Conservation (phyloP, 176 grass and related monocot genomes). For the Calamus simplicifolius region DNA sequence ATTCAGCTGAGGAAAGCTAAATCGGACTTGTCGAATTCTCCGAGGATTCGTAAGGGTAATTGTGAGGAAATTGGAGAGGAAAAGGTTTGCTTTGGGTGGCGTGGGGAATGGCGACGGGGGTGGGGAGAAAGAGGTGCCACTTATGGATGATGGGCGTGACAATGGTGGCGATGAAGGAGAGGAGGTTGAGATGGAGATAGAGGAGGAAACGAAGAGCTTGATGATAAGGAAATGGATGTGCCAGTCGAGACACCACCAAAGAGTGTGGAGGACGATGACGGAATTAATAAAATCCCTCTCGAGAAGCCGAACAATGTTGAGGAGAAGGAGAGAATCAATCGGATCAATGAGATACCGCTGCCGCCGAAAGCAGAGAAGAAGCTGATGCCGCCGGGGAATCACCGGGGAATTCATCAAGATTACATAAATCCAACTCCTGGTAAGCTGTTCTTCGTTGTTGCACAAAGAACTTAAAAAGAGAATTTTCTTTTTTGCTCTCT, state of each 20-base stretch:
- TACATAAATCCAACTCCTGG: no score
- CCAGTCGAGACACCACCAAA: slow-evolving; percentile 7
- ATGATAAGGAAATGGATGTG: slow-evolving; percentile 45
- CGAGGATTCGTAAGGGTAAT: background rate
- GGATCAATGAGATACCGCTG: slow-evolving; percentile 8
- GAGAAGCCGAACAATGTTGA: no score
- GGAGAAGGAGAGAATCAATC: background rate
- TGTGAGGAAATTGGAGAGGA: no score
- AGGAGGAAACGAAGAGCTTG: slow-evolving; percentile 27
- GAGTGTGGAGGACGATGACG: slow-evolving; percentile 29
- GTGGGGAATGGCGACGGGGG: no score
- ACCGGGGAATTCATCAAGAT: no score
- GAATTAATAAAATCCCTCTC: background rate
- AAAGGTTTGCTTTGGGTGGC: no score
- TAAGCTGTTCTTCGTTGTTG: no score
- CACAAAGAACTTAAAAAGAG: no score
- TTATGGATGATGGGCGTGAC: background rate
- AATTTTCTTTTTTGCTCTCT: no score
- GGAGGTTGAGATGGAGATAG: slow-evolving; percentile 10
- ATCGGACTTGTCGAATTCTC: slow-evolving; percentile 29
- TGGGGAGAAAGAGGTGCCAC: slow-evolving; percentile 11
- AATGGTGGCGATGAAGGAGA: slow-evolving; percentile 22
- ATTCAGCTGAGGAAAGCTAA: slow-evolving; percentile 49
- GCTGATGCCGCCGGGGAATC: no score
- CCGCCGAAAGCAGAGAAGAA: slow-evolving; percentile 3